A percentile compares a stretch with the other conserved stretches of the same genome.
phyloP scores from a whole-genome alignment of 2,329 filamentous ascomycete species.

The Talaromyces sp. region DNA sequence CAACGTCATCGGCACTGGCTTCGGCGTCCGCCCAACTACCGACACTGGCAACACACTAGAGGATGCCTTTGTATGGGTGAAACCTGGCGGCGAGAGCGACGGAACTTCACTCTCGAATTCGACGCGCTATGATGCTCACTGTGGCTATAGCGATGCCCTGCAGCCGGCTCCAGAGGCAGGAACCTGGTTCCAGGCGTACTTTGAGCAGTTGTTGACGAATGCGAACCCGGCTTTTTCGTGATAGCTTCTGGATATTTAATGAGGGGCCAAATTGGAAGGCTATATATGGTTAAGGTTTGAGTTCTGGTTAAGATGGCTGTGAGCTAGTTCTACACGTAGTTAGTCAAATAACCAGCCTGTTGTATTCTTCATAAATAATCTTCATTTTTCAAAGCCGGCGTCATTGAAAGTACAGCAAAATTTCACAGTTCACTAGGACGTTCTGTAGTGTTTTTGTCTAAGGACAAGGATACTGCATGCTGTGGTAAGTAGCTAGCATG shows the following conservation, averaged over 20 bases:
- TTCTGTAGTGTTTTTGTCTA: too few relatives aligned
- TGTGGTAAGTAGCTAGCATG: too few relatives aligned
- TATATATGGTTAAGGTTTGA: not conserved
- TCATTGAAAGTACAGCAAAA: too few relatives aligned
- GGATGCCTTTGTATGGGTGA: constrained; percentile 67
- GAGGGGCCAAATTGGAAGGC: not conserved
- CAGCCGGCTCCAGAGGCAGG: constrained; percentile 66
- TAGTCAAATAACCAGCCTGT: too few relatives aligned
- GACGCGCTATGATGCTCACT: constrained; percentile 50
- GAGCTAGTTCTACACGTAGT: too few relatives aligned
- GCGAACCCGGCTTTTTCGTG: constrained; percentile 22
- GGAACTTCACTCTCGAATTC: constrained; percentile 47
- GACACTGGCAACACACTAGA: constrained; percentile 54
- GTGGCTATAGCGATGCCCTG: constrained; percentile 50
- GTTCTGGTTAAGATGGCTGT: not conserved
- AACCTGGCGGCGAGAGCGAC: constrained; percentile 57
- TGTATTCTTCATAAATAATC: too few relatives aligned
- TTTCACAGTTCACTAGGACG: too few relatives aligned
- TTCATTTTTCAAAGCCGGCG: too few relatives aligned
- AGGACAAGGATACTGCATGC: too few relatives aligned
- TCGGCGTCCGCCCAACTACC: constrained; percentile 59
- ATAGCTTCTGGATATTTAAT: not conserved
- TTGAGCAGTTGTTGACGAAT: constrained; percentile 23
- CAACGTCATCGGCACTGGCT: constrained; percentile 59
- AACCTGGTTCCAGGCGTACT: constrained; percentile 54